Conservation (phyloP, 2,329 filamentous ascomycete genomes). For the Tolypocladium ophioglossoides region DNA sequence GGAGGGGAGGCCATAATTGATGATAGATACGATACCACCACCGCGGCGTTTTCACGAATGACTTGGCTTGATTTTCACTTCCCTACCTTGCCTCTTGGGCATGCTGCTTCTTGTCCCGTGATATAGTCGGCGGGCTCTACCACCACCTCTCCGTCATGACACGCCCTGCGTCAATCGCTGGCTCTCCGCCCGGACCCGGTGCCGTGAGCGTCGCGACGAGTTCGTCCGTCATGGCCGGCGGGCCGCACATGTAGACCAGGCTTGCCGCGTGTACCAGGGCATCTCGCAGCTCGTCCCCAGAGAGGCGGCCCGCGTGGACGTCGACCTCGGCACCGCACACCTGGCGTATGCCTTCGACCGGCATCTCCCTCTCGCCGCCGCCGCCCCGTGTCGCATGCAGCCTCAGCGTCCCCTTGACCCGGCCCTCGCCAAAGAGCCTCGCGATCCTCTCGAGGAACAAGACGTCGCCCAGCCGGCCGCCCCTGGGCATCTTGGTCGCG, state of each 20-base stretch:
- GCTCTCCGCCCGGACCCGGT: constrained; percentile 10
- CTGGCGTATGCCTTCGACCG: not conserved
- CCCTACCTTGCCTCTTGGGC: not conserved
- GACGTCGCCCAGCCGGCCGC: constrained; percentile 21
- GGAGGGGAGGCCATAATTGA: not conserved
- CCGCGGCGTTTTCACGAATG: not conserved
- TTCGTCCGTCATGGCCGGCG: constrained; percentile 58
- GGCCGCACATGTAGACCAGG: constrained; percentile 58
- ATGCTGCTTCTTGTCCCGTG: not conserved
- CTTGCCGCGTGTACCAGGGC: constrained; percentile 28
- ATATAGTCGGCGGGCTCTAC: constrained; percentile 28
- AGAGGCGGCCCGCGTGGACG: constrained; percentile 29
- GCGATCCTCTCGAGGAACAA: constrained; percentile 41
- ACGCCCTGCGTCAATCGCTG: constrained; percentile 31
- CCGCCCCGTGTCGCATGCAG: constrained; percentile 36
- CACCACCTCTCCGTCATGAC: constrained; percentile 56
- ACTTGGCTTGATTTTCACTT: not conserved
- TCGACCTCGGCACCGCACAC: constrained; percentile 6
- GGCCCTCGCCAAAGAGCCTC: constrained; percentile 24
- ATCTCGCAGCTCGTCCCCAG: constrained; percentile 26
- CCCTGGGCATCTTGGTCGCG: constrained; percentile 31
- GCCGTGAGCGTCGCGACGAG: constrained; percentile 38
- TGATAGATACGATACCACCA: not conserved
- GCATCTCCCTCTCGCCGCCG: not conserved
- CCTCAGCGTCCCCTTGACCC: constrained; percentile 28